Evolutionary conservation across 2,329 filamentous ascomycete genomes (phyloP).

Genomic region (Ophiostoma fasciatum): DNA sequence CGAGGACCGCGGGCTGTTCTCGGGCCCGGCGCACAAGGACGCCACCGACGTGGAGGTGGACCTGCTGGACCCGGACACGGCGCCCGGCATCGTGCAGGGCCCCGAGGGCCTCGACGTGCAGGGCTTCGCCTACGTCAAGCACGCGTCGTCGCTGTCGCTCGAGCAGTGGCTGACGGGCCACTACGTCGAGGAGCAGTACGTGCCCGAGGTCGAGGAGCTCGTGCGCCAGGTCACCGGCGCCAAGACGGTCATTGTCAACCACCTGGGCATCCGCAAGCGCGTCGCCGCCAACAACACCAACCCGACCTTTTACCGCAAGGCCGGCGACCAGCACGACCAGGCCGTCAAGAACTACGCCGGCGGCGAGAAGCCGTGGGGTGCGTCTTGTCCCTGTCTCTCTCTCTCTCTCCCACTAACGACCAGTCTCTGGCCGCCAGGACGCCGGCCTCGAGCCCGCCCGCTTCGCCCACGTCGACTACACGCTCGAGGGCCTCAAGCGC

Average conservation of each 20-base stretch:
- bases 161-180: constrained; percentile 1
- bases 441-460: constrained; percentile 2
- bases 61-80: neutral
- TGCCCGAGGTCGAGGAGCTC: constrained; percentile 2
- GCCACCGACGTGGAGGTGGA: constrained; percentile 1
- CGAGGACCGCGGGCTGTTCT: neutral
- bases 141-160: neutral
- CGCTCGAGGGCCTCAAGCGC: neutral
- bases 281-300: constrained; percentile 1
- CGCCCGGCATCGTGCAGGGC: constrained; percentile 1
- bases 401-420: neutral
- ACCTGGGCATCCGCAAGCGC: constrained; percentile 5
- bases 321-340: constrained; percentile 3
- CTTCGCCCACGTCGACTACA: constrained; percentile 3
- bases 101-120: constrained; percentile 1
- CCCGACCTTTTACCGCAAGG: constrained; percentile 4
- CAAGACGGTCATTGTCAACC: constrained; percentile 3
- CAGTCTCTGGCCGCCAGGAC: constrained; percentile 1
- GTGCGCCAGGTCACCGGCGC: neutral
- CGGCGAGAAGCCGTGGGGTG: constrained; percentile 2
- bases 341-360: constrained; percentile 2
- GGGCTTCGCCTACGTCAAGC: neutral
- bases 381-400: too few species aligned
- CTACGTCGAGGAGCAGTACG: constrained; percentile 1
- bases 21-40: constrained; percentile 1